phyloP scores from a whole-genome alignment of 495 filamentous ascomycete genomes.

The Oleoguttula mirabilis region DNA sequence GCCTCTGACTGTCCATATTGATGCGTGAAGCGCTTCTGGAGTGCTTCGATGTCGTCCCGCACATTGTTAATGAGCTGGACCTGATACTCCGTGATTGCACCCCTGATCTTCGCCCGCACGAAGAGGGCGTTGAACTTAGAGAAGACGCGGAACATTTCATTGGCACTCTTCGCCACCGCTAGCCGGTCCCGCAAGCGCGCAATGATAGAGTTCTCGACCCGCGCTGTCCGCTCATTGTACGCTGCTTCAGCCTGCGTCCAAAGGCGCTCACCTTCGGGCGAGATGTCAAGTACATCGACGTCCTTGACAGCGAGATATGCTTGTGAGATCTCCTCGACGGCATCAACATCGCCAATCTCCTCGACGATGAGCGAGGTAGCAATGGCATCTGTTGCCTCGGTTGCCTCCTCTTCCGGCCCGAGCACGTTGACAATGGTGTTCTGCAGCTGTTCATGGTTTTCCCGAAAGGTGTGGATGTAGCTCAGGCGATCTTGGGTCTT shows the following conservation, averaged over 20 bases:
- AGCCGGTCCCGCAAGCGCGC: constrained; percentile 83
- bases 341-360: constrained; percentile 94
- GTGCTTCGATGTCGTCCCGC: constrained; percentile 78
- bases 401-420: constrained; percentile 45
- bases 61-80: constrained; percentile 94
- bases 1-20: constrained; percentile 97
- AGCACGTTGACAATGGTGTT: constrained; percentile 90
- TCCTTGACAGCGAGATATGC: constrained; percentile 87
- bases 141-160: constrained; percentile 99
- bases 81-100: constrained; percentile 95
- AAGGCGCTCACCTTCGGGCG: constrained; percentile 69
- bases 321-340: constrained; percentile 90
- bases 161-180: constrained; percentile 87
- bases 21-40: constrained; percentile 96
- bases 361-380: constrained; percentile 64
- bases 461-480: constrained; percentile 86
- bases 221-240: constrained; percentile 91
- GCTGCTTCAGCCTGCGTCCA: constrained; percentile 88
- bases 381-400: constrained; percentile 25
- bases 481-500: constrained; percentile 79
- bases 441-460: constrained; percentile 94
- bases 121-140: constrained; percentile 99
- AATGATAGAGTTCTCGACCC: constrained; percentile 98
- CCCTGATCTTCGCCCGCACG: constrained; percentile 91
- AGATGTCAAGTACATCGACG: constrained; percentile 88